phyloP scores from a whole-genome alignment of 805 yeast species.

The Cyberlindnera samutprakarnensis region DNA sequence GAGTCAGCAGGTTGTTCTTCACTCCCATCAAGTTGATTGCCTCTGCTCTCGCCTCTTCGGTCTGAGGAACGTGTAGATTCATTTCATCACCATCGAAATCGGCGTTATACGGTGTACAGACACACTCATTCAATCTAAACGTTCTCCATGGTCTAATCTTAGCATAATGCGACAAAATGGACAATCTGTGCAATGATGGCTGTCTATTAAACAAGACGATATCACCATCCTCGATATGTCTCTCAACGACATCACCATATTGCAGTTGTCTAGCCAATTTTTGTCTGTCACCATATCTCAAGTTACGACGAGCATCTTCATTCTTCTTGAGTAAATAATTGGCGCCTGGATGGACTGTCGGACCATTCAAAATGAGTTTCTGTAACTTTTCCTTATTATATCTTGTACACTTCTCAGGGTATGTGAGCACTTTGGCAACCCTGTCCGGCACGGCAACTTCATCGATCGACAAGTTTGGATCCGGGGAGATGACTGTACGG shows the following conservation, averaged over 20 bases:
- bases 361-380: conserved; percentile 71
- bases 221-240: conserved; percentile 97
- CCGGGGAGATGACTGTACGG: conserved; percentile 97
- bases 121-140: conserved; percentile 94
- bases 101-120: conserved; percentile 98
- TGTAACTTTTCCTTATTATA: conserved; percentile 79
- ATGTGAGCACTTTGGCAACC: conserved; percentile 91
- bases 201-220: conserved; percentile 94
- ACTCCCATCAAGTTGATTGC: conserved; percentile 99
- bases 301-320: conserved; percentile 80
- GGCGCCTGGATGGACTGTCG: conserved; percentile 92
- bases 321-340: conserved; percentile 79
- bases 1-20: conserved; percentile 87
- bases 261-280: conserved; percentile 69
- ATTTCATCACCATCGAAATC: conserved; percentile 99
- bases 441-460: conserved; percentile 98
- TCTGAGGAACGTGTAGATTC: conserved; percentile 98
- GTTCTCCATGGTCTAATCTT: conserved; percentile 98
- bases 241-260: conserved; percentile 90
- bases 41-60: conserved; percentile 97
- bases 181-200: conserved; percentile 92
- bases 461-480: conserved; percentile 89
- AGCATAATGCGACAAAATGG: conserved; percentile 92
- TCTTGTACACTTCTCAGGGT: conserved; percentile 89
- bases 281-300: conserved; percentile 80